phyloP scores from a whole-genome alignment of 768 basidiomycete genomes.

The Dacryopinax spathularia region DNA sequence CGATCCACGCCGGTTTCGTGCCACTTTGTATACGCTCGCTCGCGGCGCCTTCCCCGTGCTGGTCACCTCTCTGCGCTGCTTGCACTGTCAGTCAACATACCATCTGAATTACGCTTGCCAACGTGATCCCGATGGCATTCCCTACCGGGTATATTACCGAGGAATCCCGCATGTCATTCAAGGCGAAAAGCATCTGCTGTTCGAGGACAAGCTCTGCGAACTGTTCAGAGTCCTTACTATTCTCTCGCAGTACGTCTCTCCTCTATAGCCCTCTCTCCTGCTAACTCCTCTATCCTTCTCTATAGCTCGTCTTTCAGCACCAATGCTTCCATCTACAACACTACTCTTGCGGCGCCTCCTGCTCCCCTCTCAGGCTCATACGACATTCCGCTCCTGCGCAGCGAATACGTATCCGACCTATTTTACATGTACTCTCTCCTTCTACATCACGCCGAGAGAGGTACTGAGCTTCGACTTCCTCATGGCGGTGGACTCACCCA shows the following conservation, averaged over 20 bases:
- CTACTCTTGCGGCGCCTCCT: background rate
- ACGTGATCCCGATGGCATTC: background rate
- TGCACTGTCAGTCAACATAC: background rate
- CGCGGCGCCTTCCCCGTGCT: background rate
- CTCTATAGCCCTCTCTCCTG: no score
- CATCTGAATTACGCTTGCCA: background rate
- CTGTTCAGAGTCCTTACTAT: background rate
- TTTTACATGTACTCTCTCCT: conserved; percentile 5
- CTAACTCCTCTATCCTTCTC: background rate
- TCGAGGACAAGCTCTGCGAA: background rate
- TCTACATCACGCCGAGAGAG: background rate
- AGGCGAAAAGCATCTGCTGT: background rate
- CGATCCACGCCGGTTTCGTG: background rate
- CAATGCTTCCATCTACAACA: background rate
- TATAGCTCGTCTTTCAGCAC: background rate
- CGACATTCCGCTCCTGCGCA: background rate
- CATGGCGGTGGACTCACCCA: background rate
- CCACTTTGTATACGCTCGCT: background rate
- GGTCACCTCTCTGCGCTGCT: background rate
- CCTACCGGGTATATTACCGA: background rate
- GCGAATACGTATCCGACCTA: conserved; percentile 1
- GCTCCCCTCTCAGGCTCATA: background rate
- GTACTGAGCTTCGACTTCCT: background rate
- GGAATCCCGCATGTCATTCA: background rate
- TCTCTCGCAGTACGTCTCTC: background rate